phyloP scores from a whole-genome alignment of 2,329 filamentous ascomycete species.

The Fusarium dlaminii region DNA sequence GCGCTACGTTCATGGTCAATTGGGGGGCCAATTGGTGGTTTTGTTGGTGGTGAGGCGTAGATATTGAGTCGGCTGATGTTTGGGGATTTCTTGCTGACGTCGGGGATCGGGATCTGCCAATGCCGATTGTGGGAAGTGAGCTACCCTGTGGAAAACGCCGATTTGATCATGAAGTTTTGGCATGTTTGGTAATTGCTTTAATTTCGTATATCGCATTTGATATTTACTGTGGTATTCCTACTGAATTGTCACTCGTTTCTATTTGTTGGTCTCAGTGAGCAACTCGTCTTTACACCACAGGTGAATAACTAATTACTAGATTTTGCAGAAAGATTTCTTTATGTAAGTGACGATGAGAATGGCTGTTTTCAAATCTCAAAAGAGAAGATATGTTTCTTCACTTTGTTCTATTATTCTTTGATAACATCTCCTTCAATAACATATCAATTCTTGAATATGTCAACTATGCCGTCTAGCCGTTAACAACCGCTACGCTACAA shows the following conservation, averaged over 20 bases:
- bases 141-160: not conserved
- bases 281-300: not conserved
- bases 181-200: not conserved
- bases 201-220: not conserved
- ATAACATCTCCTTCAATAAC: not conserved
- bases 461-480: not conserved
- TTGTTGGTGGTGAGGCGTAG: slow-evolving; percentile 18
- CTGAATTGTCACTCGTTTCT: not conserved
- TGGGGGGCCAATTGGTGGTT: slow-evolving; percentile 5
- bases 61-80: slow-evolving; percentile 39
- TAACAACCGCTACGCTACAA: not conserved
- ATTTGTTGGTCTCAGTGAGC: not conserved
- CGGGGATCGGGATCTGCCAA: slow-evolving; percentile 36
- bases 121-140: slow-evolving; percentile 5
- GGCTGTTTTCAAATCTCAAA: not conserved
- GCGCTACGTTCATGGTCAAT: slow-evolving; percentile 53
- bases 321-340: rapidly evolving
- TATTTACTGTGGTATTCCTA: not conserved
- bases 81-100: slow-evolving; percentile 40
- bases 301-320: not conserved
- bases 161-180: not conserved
- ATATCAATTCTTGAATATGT: not conserved
- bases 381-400: not conserved
- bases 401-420: not conserved
- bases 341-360: rapidly evolving